Evolutionary conservation across 2,329 filamentous ascomycete species (phyloP), one percentile per base, ranked within the genome.

Genomic region (Teratosphaeria destructans): DNA sequence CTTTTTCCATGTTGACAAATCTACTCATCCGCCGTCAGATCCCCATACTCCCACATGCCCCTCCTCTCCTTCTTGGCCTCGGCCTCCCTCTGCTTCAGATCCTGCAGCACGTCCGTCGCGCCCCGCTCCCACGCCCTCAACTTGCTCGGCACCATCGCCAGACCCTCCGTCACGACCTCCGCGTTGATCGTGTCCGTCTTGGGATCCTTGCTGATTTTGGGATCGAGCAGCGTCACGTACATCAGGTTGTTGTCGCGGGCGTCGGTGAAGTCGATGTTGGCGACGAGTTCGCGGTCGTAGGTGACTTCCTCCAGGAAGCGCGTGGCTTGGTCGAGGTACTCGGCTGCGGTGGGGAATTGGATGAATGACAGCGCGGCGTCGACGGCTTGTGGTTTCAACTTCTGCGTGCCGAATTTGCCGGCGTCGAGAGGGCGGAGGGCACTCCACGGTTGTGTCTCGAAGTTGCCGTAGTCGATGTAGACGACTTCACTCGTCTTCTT

Each of bases 21-120:
- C 43, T 49, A 49, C 8, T 49, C 43, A 60, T 95, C 90, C 78
- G 96, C 92, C 14, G 90, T 95, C 71, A 96, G 81, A 74, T 97
- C 94, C 67, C 94, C 94, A 75, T 97, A 99, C 82, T 99, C 94
- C 92, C 93, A 99, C 83, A 96, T 94, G 52, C 94, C 94, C 65
- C 85, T 80, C 63, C 91, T 84, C 60, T 86, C 85, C 59, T 83
- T 79, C 82, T 95, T 96, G 4, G 93, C 93, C 73, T 87, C 81
- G 39, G 82, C 80, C 79, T 95, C 87, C 57, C 87, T 83, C 73
- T 87, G 82, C 70, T 83, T 86, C 62, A 96, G 77, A 67, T 83
- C 83, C 73, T 85, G 83, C 63, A 96, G 76, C 52, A 91, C 84
- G 37, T 88, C 82, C 60, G 82, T 82, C 54, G 89, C 89, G 3